Conservation (phyloP, 345 rosid species). For the Moricandia arvensis region DNA sequence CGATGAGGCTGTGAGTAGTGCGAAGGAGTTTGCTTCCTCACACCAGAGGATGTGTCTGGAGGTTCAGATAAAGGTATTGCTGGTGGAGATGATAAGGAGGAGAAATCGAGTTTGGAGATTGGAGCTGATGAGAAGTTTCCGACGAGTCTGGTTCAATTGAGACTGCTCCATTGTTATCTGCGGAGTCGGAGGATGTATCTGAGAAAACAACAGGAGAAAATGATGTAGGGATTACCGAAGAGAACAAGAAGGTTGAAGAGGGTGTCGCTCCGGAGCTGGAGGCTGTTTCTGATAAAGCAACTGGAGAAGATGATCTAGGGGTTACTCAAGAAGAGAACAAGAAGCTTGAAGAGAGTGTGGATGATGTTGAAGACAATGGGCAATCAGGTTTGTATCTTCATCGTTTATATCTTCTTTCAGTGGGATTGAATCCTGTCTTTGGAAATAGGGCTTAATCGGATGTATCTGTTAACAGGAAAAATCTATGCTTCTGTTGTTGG, state of each 20-base stretch:
- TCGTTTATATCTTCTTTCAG: neutral
- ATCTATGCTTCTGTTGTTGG: conserved; percentile 36
- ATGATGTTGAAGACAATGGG: neutral
- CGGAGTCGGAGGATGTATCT: conserved; percentile 28
- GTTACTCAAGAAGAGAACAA: conserved; percentile 27
- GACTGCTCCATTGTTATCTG: conserved; percentile 27
- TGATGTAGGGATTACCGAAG: too few species aligned
- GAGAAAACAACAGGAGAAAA: conserved; percentile 32
- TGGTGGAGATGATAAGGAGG: conserved; percentile 25
- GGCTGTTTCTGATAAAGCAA: conserved; percentile 31
- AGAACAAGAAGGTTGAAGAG: conserved; percentile 25
- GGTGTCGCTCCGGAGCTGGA: conserved; percentile 11
- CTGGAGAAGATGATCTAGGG: conserved; percentile 11
- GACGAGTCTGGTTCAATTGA: conserved; percentile 17
- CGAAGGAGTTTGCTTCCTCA: conserved; percentile 51
- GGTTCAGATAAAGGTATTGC: neutral
- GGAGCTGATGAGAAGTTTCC: conserved; percentile 13
- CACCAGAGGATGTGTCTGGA: conserved; percentile 27
- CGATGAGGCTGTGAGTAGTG: conserved; percentile 50
- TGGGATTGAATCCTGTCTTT: conserved; percentile 22
- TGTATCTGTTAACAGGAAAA: conserved; percentile 19
- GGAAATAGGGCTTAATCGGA: conserved; percentile 28
- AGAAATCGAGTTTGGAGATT: conserved; percentile 5
- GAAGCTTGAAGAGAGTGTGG: neutral
- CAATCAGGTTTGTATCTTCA: conserved; percentile 48